Base-by-base conservation (phyloP, 805 yeast genomes). In the Wickerhamiella allomyrinae region DNA sequence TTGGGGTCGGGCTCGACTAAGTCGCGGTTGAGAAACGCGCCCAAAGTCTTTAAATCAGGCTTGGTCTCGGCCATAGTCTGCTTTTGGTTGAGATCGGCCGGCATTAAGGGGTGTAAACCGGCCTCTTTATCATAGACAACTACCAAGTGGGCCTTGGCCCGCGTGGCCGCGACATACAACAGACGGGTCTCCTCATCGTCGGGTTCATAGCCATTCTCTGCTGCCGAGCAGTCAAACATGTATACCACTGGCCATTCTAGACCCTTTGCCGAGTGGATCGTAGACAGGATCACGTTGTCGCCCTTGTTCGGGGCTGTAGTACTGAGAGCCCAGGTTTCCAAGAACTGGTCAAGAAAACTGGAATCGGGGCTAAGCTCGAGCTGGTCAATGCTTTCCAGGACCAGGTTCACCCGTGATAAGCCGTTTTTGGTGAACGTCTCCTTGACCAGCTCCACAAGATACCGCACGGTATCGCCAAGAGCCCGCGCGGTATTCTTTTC, bases 241-340 rank as follows among this genome's bases (percentile, higher is more conserved):
- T 84, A 83, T 0, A 89, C 96, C 11, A 83, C 74, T 0, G 94
- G 89, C 96, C 97, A 89, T 57, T 89, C 98, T 2, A 87, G 65
- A 1, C 98, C 98, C 57, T 89, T 89, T 1, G 96, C 76, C 0
- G 86, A 84, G 57, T 89, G 98, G 10, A 89, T 79, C 0, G 97
- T 91, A 0, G 94, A 79, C 0, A 89, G 60, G 0, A 71, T 60
- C 1, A 75, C 68, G n/a, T 51, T 52, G 1, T 46, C 42, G 1
- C 9, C 25, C 3, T 42, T 35, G 8, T 20, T 36, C 3, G 40
- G 27, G 4, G 19, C 37, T 14, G 22, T 21, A 2, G 48, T 42
- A 2, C 47, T 46, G 8, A 57, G 45, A 0, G 57, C 36, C 48
- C 52, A 43, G 7, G 45, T 23, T 3, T 36, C 34, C 15, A 56